phyloP scores from a whole-genome alignment of 192 early-diverging fungal species.

The Mortierella hygrophila region DNA sequence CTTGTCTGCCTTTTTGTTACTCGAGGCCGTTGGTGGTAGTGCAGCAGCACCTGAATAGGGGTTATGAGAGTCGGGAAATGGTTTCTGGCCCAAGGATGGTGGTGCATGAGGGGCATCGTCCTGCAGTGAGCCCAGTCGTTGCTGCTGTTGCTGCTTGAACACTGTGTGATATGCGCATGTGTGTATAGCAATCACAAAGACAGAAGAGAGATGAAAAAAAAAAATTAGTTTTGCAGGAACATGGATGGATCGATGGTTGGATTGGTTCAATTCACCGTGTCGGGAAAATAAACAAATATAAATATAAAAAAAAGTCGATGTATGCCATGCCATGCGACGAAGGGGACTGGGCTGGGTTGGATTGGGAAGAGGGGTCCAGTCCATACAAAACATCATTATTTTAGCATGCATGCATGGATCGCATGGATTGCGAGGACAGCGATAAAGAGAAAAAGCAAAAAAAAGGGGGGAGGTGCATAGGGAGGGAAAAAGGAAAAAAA shows the following conservation, averaged over 20 bases:
- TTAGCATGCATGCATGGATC: slow-evolving; percentile 5
- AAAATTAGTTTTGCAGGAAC: background rate
- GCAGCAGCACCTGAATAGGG: too few relatives aligned
- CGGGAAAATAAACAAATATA: background rate
- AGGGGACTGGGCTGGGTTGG: background rate
- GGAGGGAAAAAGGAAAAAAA: background rate
- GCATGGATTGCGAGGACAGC: background rate
- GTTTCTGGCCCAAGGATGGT: background rate
- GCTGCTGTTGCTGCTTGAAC: background rate
- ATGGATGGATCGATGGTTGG: background rate
- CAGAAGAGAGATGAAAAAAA: background rate
- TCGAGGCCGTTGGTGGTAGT: background rate
- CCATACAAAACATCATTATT: background rate
- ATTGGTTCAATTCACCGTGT: background rate
- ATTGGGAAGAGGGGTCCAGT: background rate
- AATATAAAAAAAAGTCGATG: background rate
- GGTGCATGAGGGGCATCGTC: background rate
- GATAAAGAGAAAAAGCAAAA: background rate
- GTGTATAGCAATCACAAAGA: background rate
- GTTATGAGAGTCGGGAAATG: background rate
- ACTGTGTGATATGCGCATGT: background rate
- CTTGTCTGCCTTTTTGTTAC: slow-evolving; percentile 10
- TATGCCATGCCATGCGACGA: background rate
- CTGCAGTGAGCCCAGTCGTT: background rate
- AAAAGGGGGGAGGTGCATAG: background rate